phyloP scores from a whole-genome alignment of 441 rosid genomes.

The Croton laevigatus region DNA sequence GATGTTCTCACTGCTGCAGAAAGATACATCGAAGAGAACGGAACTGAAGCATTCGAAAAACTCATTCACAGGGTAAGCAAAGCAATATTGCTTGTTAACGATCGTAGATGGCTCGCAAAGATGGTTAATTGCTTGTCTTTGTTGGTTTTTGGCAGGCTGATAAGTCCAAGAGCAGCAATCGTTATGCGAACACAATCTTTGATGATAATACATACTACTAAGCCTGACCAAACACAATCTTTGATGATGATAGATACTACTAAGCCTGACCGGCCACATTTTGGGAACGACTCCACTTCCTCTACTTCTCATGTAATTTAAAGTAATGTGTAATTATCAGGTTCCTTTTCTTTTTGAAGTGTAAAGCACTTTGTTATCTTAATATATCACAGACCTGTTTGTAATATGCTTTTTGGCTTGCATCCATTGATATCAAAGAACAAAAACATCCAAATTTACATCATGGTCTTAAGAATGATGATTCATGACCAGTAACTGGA shows the following conservation, averaged over 20 bases:
- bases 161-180: slow-evolving; percentile 38
- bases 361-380: neutral
- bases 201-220: slow-evolving; percentile 33
- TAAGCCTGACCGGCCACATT: slow-evolving; percentile 18
- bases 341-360: neutral
- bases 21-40: slow-evolving; percentile 71
- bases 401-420: neutral
- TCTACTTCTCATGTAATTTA: neutral
- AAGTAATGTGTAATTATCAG: slow-evolving; percentile 14
- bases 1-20: slow-evolving; percentile 85
- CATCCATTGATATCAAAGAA: neutral
- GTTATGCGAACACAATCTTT: slow-evolving; percentile 14
- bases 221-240: slow-evolving; percentile 22
- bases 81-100: too few relatives aligned
- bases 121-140: neutral
- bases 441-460: too few relatives aligned
- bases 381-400: neutral
- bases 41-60: slow-evolving; percentile 78
- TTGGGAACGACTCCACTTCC: too few relatives aligned
- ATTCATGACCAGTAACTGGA: neutral
- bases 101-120: too few relatives aligned
- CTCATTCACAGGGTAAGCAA: slow-evolving; percentile 58
- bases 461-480: neutral
- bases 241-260: slow-evolving; percentile 32
- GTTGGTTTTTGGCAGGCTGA: slow-evolving; percentile 47